These are phyloP conservation scores for Pseudogymnoascus sp. DNA, from an alignment of 2,329 filamentous ascomycete species.

Conservation along the genomic window DNA sequence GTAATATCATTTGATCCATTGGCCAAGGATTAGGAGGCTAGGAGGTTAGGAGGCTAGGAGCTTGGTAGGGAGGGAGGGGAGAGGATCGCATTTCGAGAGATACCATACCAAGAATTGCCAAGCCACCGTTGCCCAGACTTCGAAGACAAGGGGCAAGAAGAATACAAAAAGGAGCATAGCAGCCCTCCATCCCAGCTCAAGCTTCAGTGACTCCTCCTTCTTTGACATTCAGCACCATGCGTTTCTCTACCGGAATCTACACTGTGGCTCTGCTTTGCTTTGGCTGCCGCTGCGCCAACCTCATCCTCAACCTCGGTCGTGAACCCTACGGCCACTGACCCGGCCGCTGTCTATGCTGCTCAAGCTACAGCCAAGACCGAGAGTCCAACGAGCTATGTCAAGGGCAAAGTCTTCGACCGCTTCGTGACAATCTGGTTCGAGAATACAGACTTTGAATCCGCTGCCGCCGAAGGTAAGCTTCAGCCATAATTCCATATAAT, in stretches of 20 bases:
- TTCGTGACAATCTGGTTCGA: conserved; percentile 70
- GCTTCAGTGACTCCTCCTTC: not conserved
- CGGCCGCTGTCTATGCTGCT: conserved; percentile 45
- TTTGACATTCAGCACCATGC: conserved; percentile 20
- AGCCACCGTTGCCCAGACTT: not conserved
- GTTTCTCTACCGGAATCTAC: conserved; percentile 19
- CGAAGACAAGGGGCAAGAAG: too few relatives aligned
- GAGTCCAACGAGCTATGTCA: conserved; percentile 55
- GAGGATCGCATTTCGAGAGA: not conserved
- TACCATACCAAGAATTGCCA: not conserved
- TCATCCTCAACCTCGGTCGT: conserved; percentile 12
- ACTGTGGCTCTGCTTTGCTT: conserved; percentile 23
- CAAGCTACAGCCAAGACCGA: conserved; percentile 53
- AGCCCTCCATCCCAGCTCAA: not conserved
- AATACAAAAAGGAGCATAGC: not conserved
- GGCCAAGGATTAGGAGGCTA: too few relatives aligned
- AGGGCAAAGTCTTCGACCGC: conserved; percentile 66
- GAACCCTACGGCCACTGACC: conserved; percentile 41
- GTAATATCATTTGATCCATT: not conserved
- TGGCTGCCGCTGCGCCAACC: conserved; percentile 20
- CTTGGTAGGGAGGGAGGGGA: not conserved
- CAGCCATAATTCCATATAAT: conserved; percentile 13
- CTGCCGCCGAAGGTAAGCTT: conserved; percentile 51
- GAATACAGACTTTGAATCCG: conserved; percentile 63
- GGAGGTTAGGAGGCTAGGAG: not conserved